Conservation (phyloP, 75 land plant genomes). For the Pinus tabuliformis region DNA sequence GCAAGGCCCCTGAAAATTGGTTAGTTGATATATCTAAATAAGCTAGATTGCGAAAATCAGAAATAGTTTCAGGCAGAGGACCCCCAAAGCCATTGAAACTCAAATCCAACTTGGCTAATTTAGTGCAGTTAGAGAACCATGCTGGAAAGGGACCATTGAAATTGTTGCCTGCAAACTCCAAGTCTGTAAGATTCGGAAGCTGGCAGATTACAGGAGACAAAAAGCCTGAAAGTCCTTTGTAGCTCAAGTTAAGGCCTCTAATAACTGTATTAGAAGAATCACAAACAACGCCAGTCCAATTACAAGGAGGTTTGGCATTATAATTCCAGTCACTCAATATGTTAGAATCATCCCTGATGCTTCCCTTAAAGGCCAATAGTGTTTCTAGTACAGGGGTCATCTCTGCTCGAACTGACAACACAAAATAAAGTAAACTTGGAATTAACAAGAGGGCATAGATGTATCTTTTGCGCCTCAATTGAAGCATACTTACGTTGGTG, state of each 20-base stretch:
- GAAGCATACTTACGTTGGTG: not conserved
- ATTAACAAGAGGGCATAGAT: not conserved
- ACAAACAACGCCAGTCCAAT: slow-evolving; percentile 9
- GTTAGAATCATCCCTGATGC: not conserved
- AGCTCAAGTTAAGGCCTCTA: slow-evolving; percentile 2
- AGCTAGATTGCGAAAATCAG: slow-evolving; percentile 5
- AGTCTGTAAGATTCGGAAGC: slow-evolving; percentile 20
- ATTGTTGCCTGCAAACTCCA: slow-evolving; percentile 32
- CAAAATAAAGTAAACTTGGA: not conserved
- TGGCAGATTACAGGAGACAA: slow-evolving; percentile 18
- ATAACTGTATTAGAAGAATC: slow-evolving; percentile 7
- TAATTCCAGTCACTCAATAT: not conserved
- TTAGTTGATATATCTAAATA: slow-evolving; percentile 11
- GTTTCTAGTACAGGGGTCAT: not conserved
- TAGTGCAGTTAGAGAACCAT: slow-evolving; percentile 14
- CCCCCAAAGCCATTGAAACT: slow-evolving; percentile 14
- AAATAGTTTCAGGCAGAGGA: slow-evolving; percentile 5
- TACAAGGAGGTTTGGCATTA: not conserved
- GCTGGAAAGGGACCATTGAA: slow-evolving; percentile 26
- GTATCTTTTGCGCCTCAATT: not conserved
- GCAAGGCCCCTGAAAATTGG: slow-evolving; percentile 21
- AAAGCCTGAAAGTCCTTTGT: slow-evolving; percentile 11
- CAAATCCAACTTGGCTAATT: slow-evolving; percentile 23
- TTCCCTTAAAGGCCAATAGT: not conserved
- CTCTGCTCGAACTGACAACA: not conserved